Base-by-base conservation (phyloP, 2,329 filamentous ascomycete genomes). In the Mycosphaerella sp. region DNA sequence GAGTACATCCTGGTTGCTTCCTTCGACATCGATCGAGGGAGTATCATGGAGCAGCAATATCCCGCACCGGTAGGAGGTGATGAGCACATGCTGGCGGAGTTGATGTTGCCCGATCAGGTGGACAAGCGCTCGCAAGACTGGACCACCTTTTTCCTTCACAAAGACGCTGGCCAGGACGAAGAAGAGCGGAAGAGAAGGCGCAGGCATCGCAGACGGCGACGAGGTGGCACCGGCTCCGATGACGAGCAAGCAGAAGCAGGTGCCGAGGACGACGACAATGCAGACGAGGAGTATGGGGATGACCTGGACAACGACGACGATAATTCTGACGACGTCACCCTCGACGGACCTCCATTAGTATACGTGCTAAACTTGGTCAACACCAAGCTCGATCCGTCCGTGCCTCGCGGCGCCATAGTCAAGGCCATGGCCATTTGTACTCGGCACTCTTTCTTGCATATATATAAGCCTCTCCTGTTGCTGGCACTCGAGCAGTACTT, bases 371-470 rank as follows among this genome's bases (percentile, higher is more conserved):
- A 98, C 70, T 74, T 98, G 67, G 93, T 98, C 64, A 97, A 98
- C 70, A 98, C 92, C 6, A 97, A 97, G 72, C 89, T 95, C 70
- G 93, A 98, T 75, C 92, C 88, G 67, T 86, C 86, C 17, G 89
- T 89, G 45, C 95, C 93, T 73, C 78, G 93, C 79, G 93, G 93
- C 55, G 93, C 93, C 17, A 80, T 96, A 47, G 92, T 97, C 55
- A 97, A 97, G 70, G 89, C 93, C 41, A 98, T 98, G 93, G 93
- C 93, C 31, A 96, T 98, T 63, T 98, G 93, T 76, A 98, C 93
- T 6, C 80, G 93, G 42, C 93, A 98, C 76, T 91, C 93, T 2
- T 98, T 98, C 72, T 75, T 98, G 62, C 93, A 98, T 73, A 98
- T 98, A 60, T 98, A 98, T 76, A 98, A 98, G 80, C 93, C 93